Conservation (phyloP, 2,329 filamentous ascomycete genomes). For the Aspergillus sp. region DNA sequence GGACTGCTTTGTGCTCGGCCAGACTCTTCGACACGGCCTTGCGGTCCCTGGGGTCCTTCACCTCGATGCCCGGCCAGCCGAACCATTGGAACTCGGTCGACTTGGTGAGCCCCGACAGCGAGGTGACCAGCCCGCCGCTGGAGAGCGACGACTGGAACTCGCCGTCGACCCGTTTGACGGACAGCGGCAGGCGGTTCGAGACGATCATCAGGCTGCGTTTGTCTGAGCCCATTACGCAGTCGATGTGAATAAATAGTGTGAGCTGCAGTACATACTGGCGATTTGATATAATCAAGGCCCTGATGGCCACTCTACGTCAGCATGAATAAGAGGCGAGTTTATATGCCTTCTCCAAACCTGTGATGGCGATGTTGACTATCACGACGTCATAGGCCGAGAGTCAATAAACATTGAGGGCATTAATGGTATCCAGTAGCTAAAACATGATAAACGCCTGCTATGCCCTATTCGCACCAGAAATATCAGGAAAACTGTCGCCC, state of each 20-base stretch:
- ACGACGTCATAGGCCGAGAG: too few species aligned
- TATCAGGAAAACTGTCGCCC: constrained; percentile 13
- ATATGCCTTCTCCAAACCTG: too few species aligned
- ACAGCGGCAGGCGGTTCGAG: constrained; percentile 86
- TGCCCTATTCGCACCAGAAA: too few species aligned
- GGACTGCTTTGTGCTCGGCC: constrained; percentile 70
- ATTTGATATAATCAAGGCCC: too few species aligned
- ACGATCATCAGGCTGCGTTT: constrained; percentile 53
- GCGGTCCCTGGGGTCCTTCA: constrained; percentile 63
- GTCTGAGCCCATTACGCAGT: neutral
- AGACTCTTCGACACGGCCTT: constrained; percentile 60
- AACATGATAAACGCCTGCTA: too few species aligned
- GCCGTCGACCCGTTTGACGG: constrained; percentile 76
- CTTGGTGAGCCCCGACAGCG: constrained; percentile 77
- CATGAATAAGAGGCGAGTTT: too few species aligned
- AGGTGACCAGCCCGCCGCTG: constrained; percentile 83
- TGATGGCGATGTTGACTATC: too few species aligned
- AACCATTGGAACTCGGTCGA: constrained; percentile 91
- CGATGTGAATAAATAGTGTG: too few species aligned
- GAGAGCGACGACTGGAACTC: constrained; percentile 80
- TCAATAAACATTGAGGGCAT: too few species aligned
- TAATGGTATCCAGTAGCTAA: too few species aligned
- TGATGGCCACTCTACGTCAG: too few species aligned
- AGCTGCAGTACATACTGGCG: too few species aligned
- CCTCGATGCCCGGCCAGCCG: constrained; percentile 84